Percentiles rank a stretch among this genome's conserved stretches.
These are phyloP conservation scores for Salicornia ramosissima DNA, from an alignment of 148 eudicot species.

Conservation along the genomic window DNA sequence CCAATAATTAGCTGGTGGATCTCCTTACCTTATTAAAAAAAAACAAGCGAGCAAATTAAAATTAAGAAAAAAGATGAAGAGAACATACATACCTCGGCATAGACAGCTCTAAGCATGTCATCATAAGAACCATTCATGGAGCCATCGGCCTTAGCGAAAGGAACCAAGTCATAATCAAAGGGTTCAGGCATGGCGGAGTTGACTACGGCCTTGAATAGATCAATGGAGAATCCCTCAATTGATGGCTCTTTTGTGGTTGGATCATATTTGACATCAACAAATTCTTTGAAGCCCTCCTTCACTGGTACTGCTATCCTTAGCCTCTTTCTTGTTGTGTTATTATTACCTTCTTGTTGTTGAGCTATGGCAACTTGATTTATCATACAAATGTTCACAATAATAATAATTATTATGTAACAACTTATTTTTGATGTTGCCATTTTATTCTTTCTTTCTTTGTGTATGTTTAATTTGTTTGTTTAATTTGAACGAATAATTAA, in stretches of 20 bases:
- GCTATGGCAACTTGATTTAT: neutral
- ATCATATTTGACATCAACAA: constrained; percentile 1
- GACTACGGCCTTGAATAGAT: constrained; percentile 20
- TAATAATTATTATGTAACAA: no score
- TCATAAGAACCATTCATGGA: constrained; percentile 27
- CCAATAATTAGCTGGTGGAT: no score
- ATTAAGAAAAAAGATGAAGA: no score
- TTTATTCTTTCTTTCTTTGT: no score
- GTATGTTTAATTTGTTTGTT: no score
- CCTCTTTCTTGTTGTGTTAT: constrained; percentile 3
- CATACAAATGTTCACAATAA: neutral
- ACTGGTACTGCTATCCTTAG: constrained; percentile 23
- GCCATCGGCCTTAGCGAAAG: constrained; percentile 20
- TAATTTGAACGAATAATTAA: no score
- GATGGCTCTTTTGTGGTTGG: constrained; percentile 3
- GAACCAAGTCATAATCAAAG: neutral
- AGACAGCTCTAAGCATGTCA: constrained; percentile 25
- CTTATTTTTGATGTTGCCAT: no score
- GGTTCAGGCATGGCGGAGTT: constrained; percentile 4
- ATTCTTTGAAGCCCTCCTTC: constrained; percentile 22
- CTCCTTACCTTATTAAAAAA: no score
- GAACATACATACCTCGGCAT: constrained; percentile 3
- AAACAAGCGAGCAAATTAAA: no score
- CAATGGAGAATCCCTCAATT: constrained; percentile 18
- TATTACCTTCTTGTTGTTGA: neutral